These are phyloP conservation scores for Scedosporium boydii DNA, from an alignment of 2,329 filamentous ascomycete species.

Conservation along the genomic window DNA sequence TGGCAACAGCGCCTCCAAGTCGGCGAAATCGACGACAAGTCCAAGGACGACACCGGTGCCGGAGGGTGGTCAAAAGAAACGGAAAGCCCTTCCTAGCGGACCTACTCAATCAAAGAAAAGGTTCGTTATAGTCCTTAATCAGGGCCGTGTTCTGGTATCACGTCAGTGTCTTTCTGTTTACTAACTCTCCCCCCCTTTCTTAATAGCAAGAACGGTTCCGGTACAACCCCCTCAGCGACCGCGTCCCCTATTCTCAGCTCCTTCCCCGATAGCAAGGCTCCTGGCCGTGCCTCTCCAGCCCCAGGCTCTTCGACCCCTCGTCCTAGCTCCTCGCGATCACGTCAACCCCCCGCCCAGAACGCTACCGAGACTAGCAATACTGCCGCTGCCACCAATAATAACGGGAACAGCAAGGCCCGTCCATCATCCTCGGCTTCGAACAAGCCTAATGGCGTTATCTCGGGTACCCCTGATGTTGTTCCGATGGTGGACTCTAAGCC, in stretches of 20 bases:
- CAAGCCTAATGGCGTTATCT: constrained; percentile 45
- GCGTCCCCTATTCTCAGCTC: constrained; percentile 65
- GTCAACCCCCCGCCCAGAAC: constrained; percentile 65
- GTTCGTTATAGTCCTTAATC: constrained; percentile 32
- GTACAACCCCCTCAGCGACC: constrained; percentile 58
- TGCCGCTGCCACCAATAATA: neutral
- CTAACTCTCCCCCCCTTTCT: neutral
- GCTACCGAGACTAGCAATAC: constrained; percentile 32
- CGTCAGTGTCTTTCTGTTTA: neutral
- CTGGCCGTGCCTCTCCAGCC: constrained; percentile 47
- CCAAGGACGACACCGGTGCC: constrained; percentile 59
- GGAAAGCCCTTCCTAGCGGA: constrained; percentile 52
- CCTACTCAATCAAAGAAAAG: constrained; percentile 73
- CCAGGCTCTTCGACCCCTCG: constrained; percentile 43
- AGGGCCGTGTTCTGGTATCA: neutral
- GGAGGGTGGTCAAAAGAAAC: constrained; percentile 59
- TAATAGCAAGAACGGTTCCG: constrained; percentile 23
- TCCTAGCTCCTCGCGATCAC: constrained; percentile 59
- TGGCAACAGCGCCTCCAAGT: constrained; percentile 23
- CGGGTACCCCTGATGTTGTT: constrained; percentile 26
- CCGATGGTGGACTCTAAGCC: constrained; percentile 14
- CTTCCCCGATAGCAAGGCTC: constrained; percentile 52
- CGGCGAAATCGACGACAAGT: constrained; percentile 39
- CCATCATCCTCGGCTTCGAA: constrained; percentile 52
- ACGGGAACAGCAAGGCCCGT: constrained; percentile 33